Evolutionary conservation across 2,329 filamentous ascomycete species (phyloP).

Genomic region (Cordyceps fumosorosea): DNA sequence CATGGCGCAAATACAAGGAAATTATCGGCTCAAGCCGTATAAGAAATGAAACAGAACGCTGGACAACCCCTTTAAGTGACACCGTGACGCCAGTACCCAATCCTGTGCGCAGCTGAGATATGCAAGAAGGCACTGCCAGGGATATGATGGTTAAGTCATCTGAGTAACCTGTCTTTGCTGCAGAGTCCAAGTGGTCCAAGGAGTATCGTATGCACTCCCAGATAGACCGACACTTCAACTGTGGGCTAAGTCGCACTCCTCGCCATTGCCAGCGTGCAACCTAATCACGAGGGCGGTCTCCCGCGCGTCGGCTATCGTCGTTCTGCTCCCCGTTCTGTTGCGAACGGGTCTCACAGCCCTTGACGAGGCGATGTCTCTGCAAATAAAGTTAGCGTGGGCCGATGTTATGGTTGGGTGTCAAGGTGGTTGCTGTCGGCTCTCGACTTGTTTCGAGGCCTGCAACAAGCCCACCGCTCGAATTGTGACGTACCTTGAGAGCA

Average conservation of each 20-base stretch:
- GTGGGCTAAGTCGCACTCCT: no score
- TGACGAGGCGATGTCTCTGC: slow-evolving; percentile 57
- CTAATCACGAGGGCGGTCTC: slow-evolving; percentile 6
- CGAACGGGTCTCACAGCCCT: slow-evolving; percentile 44
- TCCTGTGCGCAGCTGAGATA: no score
- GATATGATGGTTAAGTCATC: neutral
- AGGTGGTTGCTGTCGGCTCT: neutral
- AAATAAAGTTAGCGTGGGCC: neutral
- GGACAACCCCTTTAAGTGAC: neutral
- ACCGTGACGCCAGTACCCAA: neutral
- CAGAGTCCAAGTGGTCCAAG: no score
- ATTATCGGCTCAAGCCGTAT: neutral
- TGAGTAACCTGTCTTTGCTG: neutral
- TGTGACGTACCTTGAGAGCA: slow-evolving; percentile 74
- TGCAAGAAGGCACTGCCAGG: no score
- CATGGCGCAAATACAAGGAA: neutral
- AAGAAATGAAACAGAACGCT: slow-evolving; percentile 4
- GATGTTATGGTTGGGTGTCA: neutral
- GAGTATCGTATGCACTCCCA: no score
- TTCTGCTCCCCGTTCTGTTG: slow-evolving; percentile 23
- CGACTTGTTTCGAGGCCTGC: neutral
- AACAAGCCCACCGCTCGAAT: neutral
- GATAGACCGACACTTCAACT: no score
- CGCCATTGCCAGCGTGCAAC: no score
- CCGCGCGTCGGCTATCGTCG: slow-evolving; percentile 20